A percentile compares a stretch with the other conserved stretches of the same genome.
Conservation (phyloP, 805 yeast species). For the baker's yeast (Saccharomyces cerevisiae) region DNA sequence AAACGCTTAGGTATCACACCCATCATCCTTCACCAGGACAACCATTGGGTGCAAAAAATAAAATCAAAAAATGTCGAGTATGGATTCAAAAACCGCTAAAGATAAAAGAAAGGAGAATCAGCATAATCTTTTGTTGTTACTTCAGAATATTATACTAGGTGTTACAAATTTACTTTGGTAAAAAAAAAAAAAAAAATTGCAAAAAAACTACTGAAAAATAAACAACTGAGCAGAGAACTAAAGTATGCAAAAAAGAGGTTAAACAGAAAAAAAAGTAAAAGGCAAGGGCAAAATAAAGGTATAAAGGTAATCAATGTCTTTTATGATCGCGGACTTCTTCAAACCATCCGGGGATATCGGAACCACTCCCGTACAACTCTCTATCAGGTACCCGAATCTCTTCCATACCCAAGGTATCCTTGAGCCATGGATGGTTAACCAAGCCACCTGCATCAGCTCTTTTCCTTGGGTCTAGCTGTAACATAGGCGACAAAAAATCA, state of each 20-base stretch:
- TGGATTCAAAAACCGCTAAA: too few species aligned
- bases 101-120: too few species aligned
- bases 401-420: constrained; percentile 69
- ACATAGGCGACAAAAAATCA: constrained; percentile 78
- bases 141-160: background rate
- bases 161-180: constrained; percentile 34
- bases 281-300: background rate
- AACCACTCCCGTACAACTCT: constrained; percentile 70
- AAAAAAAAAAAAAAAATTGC: too few species aligned
- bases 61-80: background rate
- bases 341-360: constrained; percentile 88
- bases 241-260: background rate
- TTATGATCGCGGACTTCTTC: constrained; percentile 46
- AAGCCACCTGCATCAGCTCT: constrained; percentile 96
- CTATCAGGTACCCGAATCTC: constrained; percentile 56
- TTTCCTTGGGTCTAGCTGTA: constrained; percentile 62
- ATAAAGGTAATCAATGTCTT: constrained; percentile 23
- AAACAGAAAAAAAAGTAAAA: too few species aligned
- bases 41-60: too few species aligned
- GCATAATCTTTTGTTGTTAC: background rate
- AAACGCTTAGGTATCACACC: background rate
- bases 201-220: background rate
- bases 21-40: background rate
- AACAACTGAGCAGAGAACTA: background rate
- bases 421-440: constrained; percentile 78